phyloP scores from a whole-genome alignment of 2,329 filamentous ascomycete species.

The Chaetomium globosum region DNA sequence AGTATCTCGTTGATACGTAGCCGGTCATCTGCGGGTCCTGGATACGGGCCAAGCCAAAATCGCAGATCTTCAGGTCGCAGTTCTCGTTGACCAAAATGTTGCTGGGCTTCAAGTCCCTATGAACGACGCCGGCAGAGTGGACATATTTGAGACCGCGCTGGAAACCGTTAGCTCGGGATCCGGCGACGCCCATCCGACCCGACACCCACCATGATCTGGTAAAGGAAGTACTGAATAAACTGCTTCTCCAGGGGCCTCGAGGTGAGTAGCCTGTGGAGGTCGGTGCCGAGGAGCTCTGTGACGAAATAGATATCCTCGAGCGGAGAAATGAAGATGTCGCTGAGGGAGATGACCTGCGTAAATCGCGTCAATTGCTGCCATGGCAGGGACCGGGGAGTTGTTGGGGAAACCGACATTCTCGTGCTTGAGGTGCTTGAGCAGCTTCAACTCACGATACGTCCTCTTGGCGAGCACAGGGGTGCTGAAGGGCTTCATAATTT shows the following conservation, averaged over 20 bases:
- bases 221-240: slow-evolving; percentile 99
- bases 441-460: slow-evolving; percentile 95
- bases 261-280: slow-evolving; percentile 91
- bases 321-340: slow-evolving; percentile 99
- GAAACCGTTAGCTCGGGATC: slow-evolving; percentile 19
- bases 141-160: slow-evolving; percentile 98
- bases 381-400: neutral
- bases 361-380: slow-evolving; percentile 32
- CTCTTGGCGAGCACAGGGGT: slow-evolving; percentile 97
- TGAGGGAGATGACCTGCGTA: slow-evolving; percentile 86
- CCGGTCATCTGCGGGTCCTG: slow-evolving; percentile 99
- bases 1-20: slow-evolving; percentile 98
- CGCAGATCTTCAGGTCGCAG: slow-evolving; percentile 99
- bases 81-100: slow-evolving; percentile 99
- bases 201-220: slow-evolving; percentile 88
- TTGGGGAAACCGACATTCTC: slow-evolving; percentile 71
- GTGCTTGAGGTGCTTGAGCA: slow-evolving; percentile 93
- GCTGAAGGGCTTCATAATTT: slow-evolving; percentile 99
- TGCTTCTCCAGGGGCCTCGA: slow-evolving; percentile 97
- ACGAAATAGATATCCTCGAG: slow-evolving; percentile 99
- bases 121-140: slow-evolving; percentile 95
- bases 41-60: slow-evolving; percentile 95
- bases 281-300: slow-evolving; percentile 94
- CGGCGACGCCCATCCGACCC: neutral
- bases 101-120: slow-evolving; percentile 96